phyloP scores from a whole-genome alignment of 768 basidiomycete species.

The Tylopilus subfusipes region DNA sequence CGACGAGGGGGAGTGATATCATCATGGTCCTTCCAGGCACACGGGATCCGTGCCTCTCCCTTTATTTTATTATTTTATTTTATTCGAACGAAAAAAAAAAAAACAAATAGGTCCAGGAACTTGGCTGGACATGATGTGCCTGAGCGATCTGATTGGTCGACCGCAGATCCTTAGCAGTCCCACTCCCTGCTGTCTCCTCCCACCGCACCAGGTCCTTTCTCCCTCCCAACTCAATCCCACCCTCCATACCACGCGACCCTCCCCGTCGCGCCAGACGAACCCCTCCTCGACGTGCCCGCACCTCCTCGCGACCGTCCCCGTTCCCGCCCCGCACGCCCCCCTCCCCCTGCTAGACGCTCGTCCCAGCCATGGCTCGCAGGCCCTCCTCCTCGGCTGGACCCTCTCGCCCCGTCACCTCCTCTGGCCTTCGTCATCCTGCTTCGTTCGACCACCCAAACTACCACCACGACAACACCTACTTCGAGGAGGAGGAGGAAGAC shows the following conservation, averaged over 20 bases:
- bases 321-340: too few species aligned
- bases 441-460: conserved; percentile 16
- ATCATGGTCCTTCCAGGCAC: conserved; percentile 4
- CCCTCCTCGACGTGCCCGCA: neutral
- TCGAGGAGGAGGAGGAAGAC: conserved; percentile 57
- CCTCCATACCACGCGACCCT: neutral
- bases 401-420: conserved; percentile 29
- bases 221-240: conserved; percentile 22
- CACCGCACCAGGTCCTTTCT: conserved; percentile 28
- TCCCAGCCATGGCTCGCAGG: conserved; percentile 25
- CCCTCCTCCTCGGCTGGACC: conserved; percentile 30
- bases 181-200: conserved; percentile 29
- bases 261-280: conserved; percentile 10
- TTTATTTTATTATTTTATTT: neutral
- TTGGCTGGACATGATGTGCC: conserved; percentile 33
- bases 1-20: neutral
- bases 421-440: conserved; percentile 14
- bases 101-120: conserved; percentile 32
- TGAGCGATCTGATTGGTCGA: conserved; percentile 34
- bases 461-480: conserved; percentile 20
- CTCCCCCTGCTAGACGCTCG: neutral
- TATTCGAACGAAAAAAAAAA: conserved; percentile 16
- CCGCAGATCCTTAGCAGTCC: conserved; percentile 31
- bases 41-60: neutral
- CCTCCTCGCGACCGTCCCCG: neutral